Evolutionary conservation across 495 filamentous ascomycete genomes (phyloP).

Genomic region (Penicillium atrosanguineum): DNA sequence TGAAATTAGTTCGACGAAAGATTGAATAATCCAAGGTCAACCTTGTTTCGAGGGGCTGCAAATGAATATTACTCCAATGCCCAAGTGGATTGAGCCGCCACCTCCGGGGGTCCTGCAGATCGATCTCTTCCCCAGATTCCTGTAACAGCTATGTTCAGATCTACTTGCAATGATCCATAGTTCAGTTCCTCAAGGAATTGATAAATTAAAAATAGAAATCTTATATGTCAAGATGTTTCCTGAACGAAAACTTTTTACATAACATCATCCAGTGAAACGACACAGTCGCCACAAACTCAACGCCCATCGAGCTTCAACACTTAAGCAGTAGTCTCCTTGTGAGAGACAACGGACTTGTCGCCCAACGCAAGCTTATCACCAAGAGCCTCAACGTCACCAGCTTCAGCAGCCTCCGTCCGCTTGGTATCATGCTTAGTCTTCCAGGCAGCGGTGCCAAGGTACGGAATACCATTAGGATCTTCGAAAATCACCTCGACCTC

Average conservation of each 20-base stretch:
- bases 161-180: not conserved
- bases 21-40: too few species aligned
- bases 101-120: too few species aligned
- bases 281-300: not conserved
- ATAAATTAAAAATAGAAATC: not conserved
- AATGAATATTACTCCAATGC: too few species aligned
- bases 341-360: slow-evolving; percentile 18
- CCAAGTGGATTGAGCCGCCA: too few species aligned
- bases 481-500: slow-evolving; percentile 72
- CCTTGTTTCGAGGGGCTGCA: too few species aligned
- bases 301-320: not conserved
- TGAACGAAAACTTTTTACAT: slow-evolving; percentile 9
- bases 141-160: too few species aligned
- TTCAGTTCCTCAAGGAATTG: not conserved
- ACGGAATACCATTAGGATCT: slow-evolving; percentile 55
- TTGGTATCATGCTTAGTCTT: slow-evolving; percentile 48
- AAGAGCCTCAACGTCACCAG: slow-evolving; percentile 25
- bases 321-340: slow-evolving; percentile 12
- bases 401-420: slow-evolving; percentile 25
- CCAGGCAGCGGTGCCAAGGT: slow-evolving; percentile 67
- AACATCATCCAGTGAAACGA: slow-evolving; percentile 3
- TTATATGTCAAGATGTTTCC: slow-evolving; percentile 2
- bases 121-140: too few species aligned
- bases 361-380: slow-evolving; percentile 20
- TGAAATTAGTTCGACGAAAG: too few species aligned